Evolutionary conservation across 75 land plant genomes (phyloP), one percentile per base, ranked within the genome.

Genomic region (Selaginella moellendorffii): DNA sequence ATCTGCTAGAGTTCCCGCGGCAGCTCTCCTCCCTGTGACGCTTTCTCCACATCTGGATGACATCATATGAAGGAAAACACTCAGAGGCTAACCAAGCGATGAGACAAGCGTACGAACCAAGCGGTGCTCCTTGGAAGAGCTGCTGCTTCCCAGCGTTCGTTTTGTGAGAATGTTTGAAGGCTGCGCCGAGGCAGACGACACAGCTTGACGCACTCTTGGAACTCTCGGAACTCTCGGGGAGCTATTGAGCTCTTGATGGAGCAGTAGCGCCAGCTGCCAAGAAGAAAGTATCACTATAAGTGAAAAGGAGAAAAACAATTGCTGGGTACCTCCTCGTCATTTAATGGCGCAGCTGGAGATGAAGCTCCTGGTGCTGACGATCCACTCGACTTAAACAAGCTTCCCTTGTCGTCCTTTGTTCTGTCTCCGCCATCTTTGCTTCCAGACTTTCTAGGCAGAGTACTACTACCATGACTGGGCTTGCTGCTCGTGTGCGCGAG

Each of bases 211-310:
- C 54, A 79, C 65, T 21, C 96, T 83, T 54, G 96, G 81, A 8
- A 89, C 81, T 27, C 96, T 74, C 28, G 90, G 84, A 26, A 89
- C 90, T 71, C 96, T 77, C 52, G 90, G 96, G 29, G 96, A 89
- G 71, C 96, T 89, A 54, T 89, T 89, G 14, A 89, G 78, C 65
- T 85, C 80, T 71, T 89, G 96, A 75, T 89, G 96, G 66, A 89
- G 75, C 63, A 79, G 63, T 26, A 86, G 64, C 51, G 96, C 96
- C 62, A 83, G 78, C 96, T 89, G 83, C 64, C 36, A 75, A 42
- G 59, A 2, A 73, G 28, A 58, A 53, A 24, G 17, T 20, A 68
- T 21, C 9, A 75, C 56, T 29, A 54, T 2, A 30, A 2, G 62
- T 59, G 23, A 66, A 1, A 25, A 51, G 46, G 23, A 28, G 46